Evolutionary conservation across 805 yeast species (phyloP).

Genomic region (Suhomyces sp.): DNA sequence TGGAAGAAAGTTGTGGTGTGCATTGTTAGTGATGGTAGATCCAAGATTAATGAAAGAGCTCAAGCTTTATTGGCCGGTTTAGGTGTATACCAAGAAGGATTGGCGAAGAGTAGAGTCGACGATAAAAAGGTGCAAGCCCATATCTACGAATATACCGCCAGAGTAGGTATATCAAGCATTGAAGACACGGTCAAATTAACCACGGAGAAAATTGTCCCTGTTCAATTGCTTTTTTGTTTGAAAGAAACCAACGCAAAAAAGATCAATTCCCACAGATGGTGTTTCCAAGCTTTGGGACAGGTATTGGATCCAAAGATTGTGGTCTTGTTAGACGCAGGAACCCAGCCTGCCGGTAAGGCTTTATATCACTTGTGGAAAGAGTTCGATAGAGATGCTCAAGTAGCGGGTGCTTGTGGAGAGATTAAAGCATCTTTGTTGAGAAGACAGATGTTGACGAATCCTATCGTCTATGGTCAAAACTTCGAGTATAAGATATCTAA

Average conservation of each 20-base stretch:
- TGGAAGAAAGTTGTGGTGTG: slow-evolving; percentile 65
- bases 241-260: slow-evolving; percentile 64
- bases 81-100: slow-evolving; percentile 66
- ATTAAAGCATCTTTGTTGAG: slow-evolving; percentile 56
- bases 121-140: slow-evolving; percentile 63
- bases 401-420: slow-evolving; percentile 75
- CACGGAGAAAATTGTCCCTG: slow-evolving; percentile 56
- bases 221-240: slow-evolving; percentile 58
- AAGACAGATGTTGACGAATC: slow-evolving; percentile 50
- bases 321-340: slow-evolving; percentile 60
- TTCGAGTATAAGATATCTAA: slow-evolving; percentile 67
- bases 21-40: slow-evolving; percentile 62
- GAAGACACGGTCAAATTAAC: slow-evolving; percentile 54
- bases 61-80: slow-evolving; percentile 62
- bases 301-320: slow-evolving; percentile 57
- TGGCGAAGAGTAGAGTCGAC: slow-evolving; percentile 58
- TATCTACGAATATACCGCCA: slow-evolving; percentile 64
- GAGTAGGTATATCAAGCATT: slow-evolving; percentile 46
- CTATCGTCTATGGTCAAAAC: slow-evolving; percentile 63
- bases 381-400: slow-evolving; percentile 53
- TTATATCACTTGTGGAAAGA: slow-evolving; percentile 61
- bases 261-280: slow-evolving; percentile 68
- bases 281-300: slow-evolving; percentile 61
- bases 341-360: slow-evolving; percentile 58
- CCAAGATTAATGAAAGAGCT: slow-evolving; percentile 60